Evolutionary conservation across 441 rosid species (phyloP).

Genomic region (Gossypium gossypioides): DNA sequence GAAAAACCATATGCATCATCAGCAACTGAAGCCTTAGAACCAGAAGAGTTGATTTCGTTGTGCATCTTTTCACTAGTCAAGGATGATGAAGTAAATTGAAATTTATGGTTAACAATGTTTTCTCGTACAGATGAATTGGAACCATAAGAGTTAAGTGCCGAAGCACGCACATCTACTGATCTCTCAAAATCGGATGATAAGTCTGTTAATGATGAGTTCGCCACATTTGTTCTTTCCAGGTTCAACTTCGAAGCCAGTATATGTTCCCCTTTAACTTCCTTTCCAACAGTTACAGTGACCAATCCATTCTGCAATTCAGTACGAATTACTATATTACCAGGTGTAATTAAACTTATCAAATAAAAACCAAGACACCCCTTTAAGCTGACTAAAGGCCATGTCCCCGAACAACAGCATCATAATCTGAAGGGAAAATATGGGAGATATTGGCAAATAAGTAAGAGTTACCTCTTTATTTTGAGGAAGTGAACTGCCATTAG

Average conservation of each 20-base stretch:
- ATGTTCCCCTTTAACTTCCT: conserved; percentile 17
- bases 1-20: conserved; percentile 16
- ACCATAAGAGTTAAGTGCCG: conserved; percentile 21
- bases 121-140: conserved; percentile 20
- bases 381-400: conserved; percentile 1
- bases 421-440: background rate
- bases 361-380: background rate
- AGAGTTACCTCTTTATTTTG: conserved; percentile 38
- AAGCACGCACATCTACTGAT: conserved; percentile 30
- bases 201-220: conserved; percentile 38
- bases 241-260: conserved; percentile 20
- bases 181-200: conserved; percentile 37
- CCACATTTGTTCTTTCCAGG: conserved; percentile 21
- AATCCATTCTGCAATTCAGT: conserved; percentile 38
- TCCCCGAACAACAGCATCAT: background rate
- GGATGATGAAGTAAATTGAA: conserved; percentile 23
- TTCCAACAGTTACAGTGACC: conserved; percentile 2
- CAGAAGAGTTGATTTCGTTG: background rate
- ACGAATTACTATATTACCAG: conserved; percentile 3
- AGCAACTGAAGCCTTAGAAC: conserved; percentile 7
- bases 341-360: background rate
- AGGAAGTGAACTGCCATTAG: conserved; percentile 39
- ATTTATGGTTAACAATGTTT: conserved; percentile 12
- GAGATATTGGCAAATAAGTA: background rate
- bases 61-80: conserved; percentile 10